A percentile compares a stretch with the other conserved stretches of the same genome.
Conservation (phyloP, 768 basidiomycete species). For the Phlegmacium glaucopus region DNA sequence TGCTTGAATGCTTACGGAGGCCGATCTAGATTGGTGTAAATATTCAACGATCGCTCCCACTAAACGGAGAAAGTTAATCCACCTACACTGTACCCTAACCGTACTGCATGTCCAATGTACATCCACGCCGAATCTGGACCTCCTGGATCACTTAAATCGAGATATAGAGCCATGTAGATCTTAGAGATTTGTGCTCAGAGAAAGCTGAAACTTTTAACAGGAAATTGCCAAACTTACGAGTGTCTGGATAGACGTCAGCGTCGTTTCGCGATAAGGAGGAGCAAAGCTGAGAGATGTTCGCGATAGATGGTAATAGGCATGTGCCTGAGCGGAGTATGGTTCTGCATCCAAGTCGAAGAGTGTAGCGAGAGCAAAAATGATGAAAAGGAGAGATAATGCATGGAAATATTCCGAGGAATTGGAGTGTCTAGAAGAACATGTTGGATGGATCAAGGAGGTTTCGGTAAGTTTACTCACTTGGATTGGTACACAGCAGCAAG, state of each 20-base stretch:
- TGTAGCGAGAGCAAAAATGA: conserved; percentile 60
- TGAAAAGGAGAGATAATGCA: conserved; percentile 58
- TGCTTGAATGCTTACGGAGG: conserved; percentile 41
- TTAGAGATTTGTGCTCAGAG: conserved; percentile 1
- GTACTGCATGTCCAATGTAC: conserved; percentile 55
- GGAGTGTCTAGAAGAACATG: conserved; percentile 2
- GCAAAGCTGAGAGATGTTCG: conserved; percentile 48
- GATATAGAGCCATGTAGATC: conserved; percentile 46
- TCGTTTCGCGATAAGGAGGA: conserved; percentile 46
- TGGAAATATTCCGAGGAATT: conserved; percentile 32
- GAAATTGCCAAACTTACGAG: conserved; percentile 36
- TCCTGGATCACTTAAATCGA: conserved; percentile 54
- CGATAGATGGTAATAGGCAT: conserved; percentile 61
- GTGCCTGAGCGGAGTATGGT: conserved; percentile 49
- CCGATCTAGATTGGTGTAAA: conserved; percentile 33
- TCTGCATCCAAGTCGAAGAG: conserved; percentile 54
- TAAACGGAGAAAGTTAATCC: not conserved
- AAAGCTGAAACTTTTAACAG: no score
- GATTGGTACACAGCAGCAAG: conserved; percentile 51
- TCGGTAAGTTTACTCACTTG: conserved; percentile 30
- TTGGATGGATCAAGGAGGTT: not conserved
- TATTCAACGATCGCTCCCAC: not conserved
- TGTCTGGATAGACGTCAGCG: conserved; percentile 51
- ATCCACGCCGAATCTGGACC: conserved; percentile 50
- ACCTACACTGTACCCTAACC: conserved; percentile 59